Base-by-base conservation (phyloP, 139 green algal genomes). In the Chlamydomonas sp. region DNA sequence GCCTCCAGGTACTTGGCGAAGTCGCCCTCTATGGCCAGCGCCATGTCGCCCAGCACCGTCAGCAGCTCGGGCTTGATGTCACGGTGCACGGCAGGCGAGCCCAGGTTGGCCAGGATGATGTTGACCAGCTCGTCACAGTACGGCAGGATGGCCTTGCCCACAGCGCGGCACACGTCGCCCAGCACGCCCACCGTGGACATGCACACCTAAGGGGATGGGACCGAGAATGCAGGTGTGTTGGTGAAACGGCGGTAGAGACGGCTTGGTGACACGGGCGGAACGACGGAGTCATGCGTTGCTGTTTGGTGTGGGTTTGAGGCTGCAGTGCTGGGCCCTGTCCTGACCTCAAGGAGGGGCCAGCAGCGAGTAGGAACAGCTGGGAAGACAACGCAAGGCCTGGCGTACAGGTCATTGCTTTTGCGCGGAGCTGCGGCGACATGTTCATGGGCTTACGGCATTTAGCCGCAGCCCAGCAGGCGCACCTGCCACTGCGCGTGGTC, bases 1-100 rank as follows among this genome's bases (percentile, higher is more conserved):
- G 96, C 95, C 17, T 93, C 87, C 77, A 99, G 75, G 84, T 97
- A 98, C 92, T 97, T 97, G 67, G 97, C 95, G 89, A 98, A 99
- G 9, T 81, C n/a, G 75, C 96, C 94, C 4, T 94, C 96, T 7
- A 99, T 94, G 3, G 96, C 95, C 8, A 99, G 91, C n/a, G 96
- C 97, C 16, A 99, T 95, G 90, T 99, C 98, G 0, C 97, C 97
- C 93, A 99, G 98, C 14, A 93, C 93, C 1, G 92, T 96, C 64
- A 99, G 93, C 83, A 99, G 99, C 71, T 96, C 88, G 3, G 98
- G 98, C 94, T 99, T 99, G 90, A 99, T 95, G 80, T 87, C 96
- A 78, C 98, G 94, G 90, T 99, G 95, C 79, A 99, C 96, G 4
- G 18, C 67, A 12, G 73, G 83, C 62, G 90, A 91, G 62, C 88